phyloP scores from a whole-genome alignment of 495 filamentous ascomycete species.

The Talaromyces thailandensis region DNA sequence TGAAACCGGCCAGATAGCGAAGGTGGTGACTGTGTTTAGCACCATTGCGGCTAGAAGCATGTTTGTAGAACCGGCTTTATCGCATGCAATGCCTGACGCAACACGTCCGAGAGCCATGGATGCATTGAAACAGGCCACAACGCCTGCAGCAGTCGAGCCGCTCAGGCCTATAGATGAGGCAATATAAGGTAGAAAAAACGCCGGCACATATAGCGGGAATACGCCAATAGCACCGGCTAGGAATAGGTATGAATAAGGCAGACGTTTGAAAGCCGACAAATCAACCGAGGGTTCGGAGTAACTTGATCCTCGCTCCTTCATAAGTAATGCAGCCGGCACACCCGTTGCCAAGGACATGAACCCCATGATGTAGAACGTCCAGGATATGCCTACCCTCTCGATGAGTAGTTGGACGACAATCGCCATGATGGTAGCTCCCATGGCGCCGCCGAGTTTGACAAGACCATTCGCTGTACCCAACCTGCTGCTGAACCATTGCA shows the following conservation, averaged over 20 bases:
- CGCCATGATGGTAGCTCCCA: constrained; percentile 25
- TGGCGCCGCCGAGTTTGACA: constrained; percentile 31
- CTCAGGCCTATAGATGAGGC: constrained; percentile 22
- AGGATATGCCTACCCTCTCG: constrained; percentile 21
- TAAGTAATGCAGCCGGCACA: constrained; percentile 35
- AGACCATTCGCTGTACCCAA: constrained; percentile 35
- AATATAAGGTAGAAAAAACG: constrained; percentile 21
- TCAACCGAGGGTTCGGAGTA: not conserved
- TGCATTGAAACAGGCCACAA: constrained; percentile 19
- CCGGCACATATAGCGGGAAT: constrained; percentile 20
- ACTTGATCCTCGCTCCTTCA: constrained; percentile 25
- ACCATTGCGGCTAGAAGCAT: constrained; percentile 19
- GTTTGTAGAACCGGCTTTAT: constrained; percentile 28
- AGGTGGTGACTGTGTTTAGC: constrained; percentile 30
- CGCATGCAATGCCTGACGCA: constrained; percentile 22
- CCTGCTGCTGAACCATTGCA: constrained; percentile 31
- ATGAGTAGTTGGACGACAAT: constrained; percentile 23
- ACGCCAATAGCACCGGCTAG: constrained; percentile 20
- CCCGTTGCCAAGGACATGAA: constrained; percentile 21
- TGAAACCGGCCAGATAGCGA: constrained; percentile 35
- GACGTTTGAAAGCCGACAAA: constrained; percentile 7
- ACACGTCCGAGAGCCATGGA: constrained; percentile 27
- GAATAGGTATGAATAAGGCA: constrained; percentile 13
- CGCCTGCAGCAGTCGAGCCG: constrained; percentile 22
- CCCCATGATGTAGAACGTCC: constrained; percentile 32